Conservation (phyloP, 192 early-diverging fungal genomes). For the Blastocladiella britannica region DNA sequence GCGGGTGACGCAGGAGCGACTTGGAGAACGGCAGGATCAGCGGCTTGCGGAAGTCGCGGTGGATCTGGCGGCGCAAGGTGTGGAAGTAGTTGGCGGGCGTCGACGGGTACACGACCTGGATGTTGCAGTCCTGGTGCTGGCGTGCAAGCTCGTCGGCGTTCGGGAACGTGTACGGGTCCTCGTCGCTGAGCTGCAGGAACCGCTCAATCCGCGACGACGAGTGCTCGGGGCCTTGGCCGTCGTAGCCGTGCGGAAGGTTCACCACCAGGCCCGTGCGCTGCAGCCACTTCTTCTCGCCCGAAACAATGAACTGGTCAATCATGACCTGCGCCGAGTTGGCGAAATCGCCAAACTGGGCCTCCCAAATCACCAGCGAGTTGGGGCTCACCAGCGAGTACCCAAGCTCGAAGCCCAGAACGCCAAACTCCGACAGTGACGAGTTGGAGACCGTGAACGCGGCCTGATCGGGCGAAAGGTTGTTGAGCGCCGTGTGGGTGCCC, state of each 20-base stretch:
- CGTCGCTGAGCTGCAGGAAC: conserved; percentile 85
- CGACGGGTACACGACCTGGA: conserved; percentile 91
- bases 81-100: conserved; percentile 98
- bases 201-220: conserved; percentile 88
- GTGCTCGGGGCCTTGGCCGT: conserved; percentile 97
- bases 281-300: conserved; percentile 96
- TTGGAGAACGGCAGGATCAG: conserved; percentile 62
- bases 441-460: conserved; percentile 76
- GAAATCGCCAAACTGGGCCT: conserved; percentile 98
- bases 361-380: conserved; percentile 85
- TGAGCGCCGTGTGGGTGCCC: conserved; percentile 57
- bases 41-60: conserved; percentile 95
- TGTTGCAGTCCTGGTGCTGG: conserved; percentile 96
- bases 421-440: conserved; percentile 90
- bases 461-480: conserved; percentile 72
- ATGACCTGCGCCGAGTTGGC: conserved; percentile 93
- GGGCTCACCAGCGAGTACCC: conserved; percentile 91
- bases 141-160: conserved; percentile 55
- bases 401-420: conserved; percentile 85
- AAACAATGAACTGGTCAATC: conserved; percentile 90
- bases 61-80: conserved; percentile 78
- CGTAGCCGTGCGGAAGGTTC: conserved; percentile 91
- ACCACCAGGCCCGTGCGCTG: conserved; percentile 86
- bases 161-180: conserved; percentile 72
- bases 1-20: conserved; percentile 75